Evolutionary conservation across 2,329 filamentous ascomycete species (phyloP), one percentile per base, ranked within the genome.

Genomic region (Fragosphaeria purpurea): DNA sequence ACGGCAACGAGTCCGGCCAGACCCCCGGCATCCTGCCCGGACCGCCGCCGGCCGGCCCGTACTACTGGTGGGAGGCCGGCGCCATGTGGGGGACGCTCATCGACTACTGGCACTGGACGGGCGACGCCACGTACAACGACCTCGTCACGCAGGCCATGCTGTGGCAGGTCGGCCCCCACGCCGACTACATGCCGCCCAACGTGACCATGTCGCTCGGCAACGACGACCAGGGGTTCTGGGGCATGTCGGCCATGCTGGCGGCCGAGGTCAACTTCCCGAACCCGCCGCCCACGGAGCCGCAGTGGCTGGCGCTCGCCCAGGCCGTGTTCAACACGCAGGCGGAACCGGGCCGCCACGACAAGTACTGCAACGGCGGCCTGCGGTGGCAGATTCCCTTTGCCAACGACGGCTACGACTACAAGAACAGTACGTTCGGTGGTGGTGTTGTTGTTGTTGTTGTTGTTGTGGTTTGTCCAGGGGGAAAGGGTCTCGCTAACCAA

Each of bases 401-500:
- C 58, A 83, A 85, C 59, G 69, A 64, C 22, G 83, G 83, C 4
- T 87, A 82, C 63, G 70, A 76, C 55, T 85, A 85, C 70, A 87
- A 76, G 60, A 74, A 75, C 53, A 63, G 63, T 59, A 41, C 47
- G 47, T 22, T 22, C 22, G 22, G 22, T 22, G 22, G 3, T 22
- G 22, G 22, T 22, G 22, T 22, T 34, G 5, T 2, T 7, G 5
- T 41, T 22, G 22, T 22, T 22, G 22, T 22, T 22, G 22, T 22
- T 22, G 22, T 22, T 22, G 22, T 22, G 22, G 22, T 22, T 22
- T 22, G 22, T 22, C 22, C 22, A 22, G 22, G 22, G 22, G 22
- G 22, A 22, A 22, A 22, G 22, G 3, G 22, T 22, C 22, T 22
- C 22, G 22, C 22, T 22, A 22, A 22, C 22, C 40, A 6, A 7